Conservation (phyloP, 768 basidiomycete species). For the Naganishia vishniacii region DNA sequence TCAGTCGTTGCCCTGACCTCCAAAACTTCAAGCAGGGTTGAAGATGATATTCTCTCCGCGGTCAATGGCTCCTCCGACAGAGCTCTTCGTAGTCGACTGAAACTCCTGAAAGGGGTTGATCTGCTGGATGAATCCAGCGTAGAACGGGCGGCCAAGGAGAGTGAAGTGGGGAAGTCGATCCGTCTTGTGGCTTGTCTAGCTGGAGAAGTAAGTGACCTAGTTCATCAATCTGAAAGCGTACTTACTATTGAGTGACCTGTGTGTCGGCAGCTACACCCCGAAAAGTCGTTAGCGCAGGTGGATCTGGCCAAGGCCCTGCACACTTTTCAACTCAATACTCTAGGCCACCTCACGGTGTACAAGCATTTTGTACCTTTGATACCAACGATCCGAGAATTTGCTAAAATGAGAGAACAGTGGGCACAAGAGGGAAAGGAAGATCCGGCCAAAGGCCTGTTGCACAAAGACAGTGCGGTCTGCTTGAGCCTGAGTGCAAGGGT, state of each 20-base stretch:
- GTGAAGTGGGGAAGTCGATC: constrained; percentile 44
- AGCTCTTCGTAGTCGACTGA: constrained; percentile 33
- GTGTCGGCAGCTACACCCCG: constrained; percentile 48
- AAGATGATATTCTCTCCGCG: constrained; percentile 33
- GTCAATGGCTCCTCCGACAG: constrained; percentile 12
- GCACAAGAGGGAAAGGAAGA: constrained; percentile 31
- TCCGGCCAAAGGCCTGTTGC: constrained; percentile 45
- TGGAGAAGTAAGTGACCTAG: constrained; percentile 48
- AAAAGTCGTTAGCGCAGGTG: constrained; percentile 50
- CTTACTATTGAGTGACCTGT: not conserved
- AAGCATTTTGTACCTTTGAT: constrained; percentile 52
- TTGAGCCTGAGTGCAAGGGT: constrained; percentile 50
- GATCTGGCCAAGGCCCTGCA: constrained; percentile 36
- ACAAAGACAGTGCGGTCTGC: constrained; percentile 40
- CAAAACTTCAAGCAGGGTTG: constrained; percentile 34
- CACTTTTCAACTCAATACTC: constrained; percentile 51
- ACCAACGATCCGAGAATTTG: constrained; percentile 40
- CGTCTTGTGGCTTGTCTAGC: constrained; percentile 49
- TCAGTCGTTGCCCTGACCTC: constrained; percentile 49
- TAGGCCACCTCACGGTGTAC: constrained; percentile 51
- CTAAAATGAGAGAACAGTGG: constrained; percentile 29
- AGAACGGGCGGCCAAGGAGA: constrained; percentile 44
- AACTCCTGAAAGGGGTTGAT: constrained; percentile 46
- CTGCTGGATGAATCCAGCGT: constrained; percentile 45
- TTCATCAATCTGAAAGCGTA: not conserved